Conservation (phyloP, 371 early-diverging fungal species). For the Apophysomyces ossiformis region DNA sequence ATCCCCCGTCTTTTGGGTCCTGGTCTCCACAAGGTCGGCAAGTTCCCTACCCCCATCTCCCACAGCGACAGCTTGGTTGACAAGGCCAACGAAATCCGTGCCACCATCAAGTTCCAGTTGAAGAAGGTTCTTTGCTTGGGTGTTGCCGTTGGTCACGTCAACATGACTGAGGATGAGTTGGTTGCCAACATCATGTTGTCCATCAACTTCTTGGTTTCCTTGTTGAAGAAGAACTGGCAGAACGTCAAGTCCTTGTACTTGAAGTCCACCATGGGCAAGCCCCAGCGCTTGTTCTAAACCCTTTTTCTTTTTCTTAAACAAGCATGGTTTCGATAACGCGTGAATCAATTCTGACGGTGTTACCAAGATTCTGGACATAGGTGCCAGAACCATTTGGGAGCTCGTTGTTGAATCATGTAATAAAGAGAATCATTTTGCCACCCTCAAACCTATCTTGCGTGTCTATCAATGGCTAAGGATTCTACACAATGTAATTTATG, state of each 20-base stretch:
- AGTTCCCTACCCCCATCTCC: conserved; percentile 98
- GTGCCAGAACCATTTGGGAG: conserved; percentile 23
- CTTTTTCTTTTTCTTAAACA: no score
- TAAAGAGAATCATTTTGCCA: neutral
- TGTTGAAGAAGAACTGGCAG: conserved; percentile 99
- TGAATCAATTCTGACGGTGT: conserved; percentile 19
- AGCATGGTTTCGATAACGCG: conserved; percentile 16
- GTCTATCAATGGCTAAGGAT: no score
- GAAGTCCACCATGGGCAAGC: conserved; percentile 98
- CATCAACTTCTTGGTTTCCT: conserved; percentile 97
- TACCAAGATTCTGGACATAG: conserved; percentile 21
- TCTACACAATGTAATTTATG: no score
- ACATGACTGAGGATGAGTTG: conserved; percentile 95
- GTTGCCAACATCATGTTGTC: conserved; percentile 98
- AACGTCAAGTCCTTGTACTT: conserved; percentile 98
- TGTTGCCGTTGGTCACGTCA: conserved; percentile 97
- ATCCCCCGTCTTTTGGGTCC: conserved; percentile 98
- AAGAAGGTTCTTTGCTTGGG: conserved; percentile 99
- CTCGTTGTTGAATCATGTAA: conserved; percentile 10
- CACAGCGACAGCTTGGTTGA: conserved; percentile 90
- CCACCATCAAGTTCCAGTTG: conserved; percentile 99
- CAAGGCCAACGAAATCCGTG: conserved; percentile 94
- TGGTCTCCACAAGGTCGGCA: conserved; percentile 97
- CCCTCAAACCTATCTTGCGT: no score
- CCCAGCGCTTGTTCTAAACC: conserved; percentile 80